These are phyloP conservation scores for Boletus rufocinnamomeus DNA, from an alignment of 768 basidiomycete genomes.

Conservation along the genomic window DNA sequence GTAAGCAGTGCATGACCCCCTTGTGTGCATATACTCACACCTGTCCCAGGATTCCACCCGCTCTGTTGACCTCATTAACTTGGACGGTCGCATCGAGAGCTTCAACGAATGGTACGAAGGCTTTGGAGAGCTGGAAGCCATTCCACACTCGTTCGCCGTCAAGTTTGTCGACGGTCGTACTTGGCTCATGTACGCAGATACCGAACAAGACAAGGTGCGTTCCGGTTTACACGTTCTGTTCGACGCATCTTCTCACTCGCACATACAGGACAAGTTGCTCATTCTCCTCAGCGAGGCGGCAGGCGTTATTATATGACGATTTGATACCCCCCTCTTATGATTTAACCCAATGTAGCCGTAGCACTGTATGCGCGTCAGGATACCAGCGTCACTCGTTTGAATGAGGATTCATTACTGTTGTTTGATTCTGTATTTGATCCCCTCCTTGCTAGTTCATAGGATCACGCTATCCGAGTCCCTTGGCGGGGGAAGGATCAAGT, in stretches of 20 bases:
- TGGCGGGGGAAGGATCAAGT: not conserved
- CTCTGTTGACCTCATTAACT: slow-evolving; percentile 39
- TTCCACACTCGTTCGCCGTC: slow-evolving; percentile 65
- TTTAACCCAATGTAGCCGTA: slow-evolving; percentile 22
- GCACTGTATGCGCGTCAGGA: slow-evolving; percentile 11
- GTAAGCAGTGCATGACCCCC: slow-evolving; percentile 32
- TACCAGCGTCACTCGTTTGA: slow-evolving; percentile 13
- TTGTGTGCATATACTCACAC: slow-evolving; percentile 6
- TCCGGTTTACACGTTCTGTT: not conserved
- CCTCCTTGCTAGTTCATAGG: not conserved
- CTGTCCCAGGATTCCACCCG: slow-evolving; percentile 32
- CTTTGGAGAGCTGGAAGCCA: slow-evolving; percentile 65
- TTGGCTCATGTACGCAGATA: slow-evolving; percentile 64
- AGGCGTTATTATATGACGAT: slow-evolving; percentile 29
- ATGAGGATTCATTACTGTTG: not conserved
- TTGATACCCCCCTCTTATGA: slow-evolving; percentile 15
- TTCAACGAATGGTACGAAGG: slow-evolving; percentile 67
- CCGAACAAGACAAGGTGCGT: slow-evolving; percentile 62
- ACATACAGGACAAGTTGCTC: slow-evolving; percentile 26
- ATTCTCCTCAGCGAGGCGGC: slow-evolving; percentile 34
- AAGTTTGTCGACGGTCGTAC: slow-evolving; percentile 53
- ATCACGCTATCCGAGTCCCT: too few species aligned
- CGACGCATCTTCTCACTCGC: slow-evolving; percentile 1
- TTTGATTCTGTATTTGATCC: not conserved
- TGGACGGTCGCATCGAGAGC: slow-evolving; percentile 48